These are phyloP conservation scores for Cyamopsis tetragonoloba DNA, from an alignment of 306 rosid species.

Conservation along the genomic window DNA sequence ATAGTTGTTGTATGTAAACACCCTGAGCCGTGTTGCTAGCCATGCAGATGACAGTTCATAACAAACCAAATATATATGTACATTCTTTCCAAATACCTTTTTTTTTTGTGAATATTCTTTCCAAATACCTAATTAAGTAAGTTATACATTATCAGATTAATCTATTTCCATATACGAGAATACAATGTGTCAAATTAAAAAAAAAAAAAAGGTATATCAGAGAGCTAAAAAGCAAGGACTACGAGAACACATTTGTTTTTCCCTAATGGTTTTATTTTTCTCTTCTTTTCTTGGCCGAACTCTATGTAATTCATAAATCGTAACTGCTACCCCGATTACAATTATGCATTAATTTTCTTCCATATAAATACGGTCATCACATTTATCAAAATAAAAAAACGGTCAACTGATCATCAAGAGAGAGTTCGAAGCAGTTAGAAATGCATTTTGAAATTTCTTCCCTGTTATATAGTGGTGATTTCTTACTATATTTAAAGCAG, in stretches of 20 bases:
- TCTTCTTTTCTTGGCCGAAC: slow-evolving; percentile 5
- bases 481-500: background rate
- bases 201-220: no score
- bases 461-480: background rate
- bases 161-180: no score
- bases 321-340: background rate
- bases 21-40: background rate
- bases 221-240: no score
- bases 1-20: background rate
- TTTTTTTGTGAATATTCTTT: no score
- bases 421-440: background rate
- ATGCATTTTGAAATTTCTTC: background rate
- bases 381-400: no score
- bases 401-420: no score
- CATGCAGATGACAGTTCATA: slow-evolving; percentile 25
- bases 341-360: background rate
- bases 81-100: no score
- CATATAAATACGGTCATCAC: background rate
- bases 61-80: background rate
- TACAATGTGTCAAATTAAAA: no score
- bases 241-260: background rate
- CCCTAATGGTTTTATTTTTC: background rate
- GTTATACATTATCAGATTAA: no score
- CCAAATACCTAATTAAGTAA: no score
- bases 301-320: background rate